Evolutionary conservation across 352 stramenopile species (phyloP).

Genomic region (Phytophthora citrophthora): DNA sequence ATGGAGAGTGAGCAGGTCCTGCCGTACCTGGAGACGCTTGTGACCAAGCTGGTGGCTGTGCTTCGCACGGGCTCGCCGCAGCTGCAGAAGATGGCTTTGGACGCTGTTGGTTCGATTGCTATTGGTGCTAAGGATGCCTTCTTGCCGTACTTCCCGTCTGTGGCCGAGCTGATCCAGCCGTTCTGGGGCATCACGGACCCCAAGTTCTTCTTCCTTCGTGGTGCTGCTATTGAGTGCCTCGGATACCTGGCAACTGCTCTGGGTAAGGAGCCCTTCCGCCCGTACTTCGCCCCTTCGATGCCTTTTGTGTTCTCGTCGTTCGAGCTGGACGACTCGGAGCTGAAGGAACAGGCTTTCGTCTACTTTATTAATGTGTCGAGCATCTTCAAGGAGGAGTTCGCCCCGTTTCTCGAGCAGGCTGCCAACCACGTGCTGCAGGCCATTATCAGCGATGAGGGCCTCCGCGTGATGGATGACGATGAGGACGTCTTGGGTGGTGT

Average conservation of each 20-base stretch:
- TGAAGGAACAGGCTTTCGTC: constrained; percentile 98
- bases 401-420: constrained; percentile 89
- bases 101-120: constrained; percentile 95
- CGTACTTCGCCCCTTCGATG: constrained; percentile 95
- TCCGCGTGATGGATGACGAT: constrained; percentile 76
- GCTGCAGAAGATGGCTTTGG: constrained; percentile 97
- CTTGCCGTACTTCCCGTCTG: constrained; percentile 94
- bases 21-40: constrained; percentile 95
- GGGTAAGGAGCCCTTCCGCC: constrained; percentile 94
- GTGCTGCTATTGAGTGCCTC: constrained; percentile 97
- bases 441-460: constrained; percentile 81
- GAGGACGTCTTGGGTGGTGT: constrained; percentile 74
- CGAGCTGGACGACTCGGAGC: constrained; percentile 93
- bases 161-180: constrained; percentile 84
- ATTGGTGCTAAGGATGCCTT: constrained; percentile 98
- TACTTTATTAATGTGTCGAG: constrained; percentile 99
- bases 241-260: constrained; percentile 98
- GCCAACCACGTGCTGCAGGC: constrained; percentile 73
- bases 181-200: constrained; percentile 94
- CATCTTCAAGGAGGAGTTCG: constrained; percentile 98
- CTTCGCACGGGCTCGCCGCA: constrained; percentile 92
- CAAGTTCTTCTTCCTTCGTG: constrained; percentile 93
- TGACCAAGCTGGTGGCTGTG: constrained; percentile 95
- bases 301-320: constrained; percentile 95
- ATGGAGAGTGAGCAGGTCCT: constrained; percentile 95